Evolutionary conservation across 2,329 filamentous ascomycete genomes (phyloP), one percentile per base, ranked within the genome.

Genomic region (Lojkania enalia): DNA sequence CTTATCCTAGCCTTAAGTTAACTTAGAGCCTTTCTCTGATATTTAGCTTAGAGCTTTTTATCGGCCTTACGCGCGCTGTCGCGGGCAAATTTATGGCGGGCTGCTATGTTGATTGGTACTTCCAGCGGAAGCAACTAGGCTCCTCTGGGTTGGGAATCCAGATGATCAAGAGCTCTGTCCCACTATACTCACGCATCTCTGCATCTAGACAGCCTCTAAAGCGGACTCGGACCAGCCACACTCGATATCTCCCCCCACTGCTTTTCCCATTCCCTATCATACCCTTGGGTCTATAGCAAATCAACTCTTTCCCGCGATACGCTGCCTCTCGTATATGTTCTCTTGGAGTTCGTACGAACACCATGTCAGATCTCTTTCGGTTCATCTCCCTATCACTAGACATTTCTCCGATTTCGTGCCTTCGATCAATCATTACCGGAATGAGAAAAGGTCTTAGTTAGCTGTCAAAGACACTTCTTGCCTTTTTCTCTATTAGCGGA

Each of bases 381-480:
- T 33, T 33, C 15, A 33, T 33, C 30, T 33, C 30, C 30, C 30
- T 33, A 33, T 33, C 15, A 33, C 30, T 16, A 15, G 30, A 33
- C 30, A 33, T 33, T 33, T 33, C 30, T 33, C 30, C 30, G 30
- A 33, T 15, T 33, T 33, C 30, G 15, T 33, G 30, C 30, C 16
- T 33, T 33, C 30, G 30, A 16, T 33, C 30, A 33, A 33, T 33
- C 15, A 9, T 33, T 33, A 16, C 9, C 7, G 30, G 30, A 33
- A 33, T 9, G 30, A 33, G 30, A 33, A 33, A 27, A 33, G 30
- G 30, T 33, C 30, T 33, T 33, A 33, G 30, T 33, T 33, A 33
- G 30, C 30, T 33, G 30, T 33, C 15, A 33, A 33, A 33, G 30
- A 12, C 30, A 27, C 7, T 27, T 27, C 23, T 27, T 27, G 23